phyloP scores from a whole-genome alignment of 306 rosid genomes.

The Begonia peltatifolia region DNA sequence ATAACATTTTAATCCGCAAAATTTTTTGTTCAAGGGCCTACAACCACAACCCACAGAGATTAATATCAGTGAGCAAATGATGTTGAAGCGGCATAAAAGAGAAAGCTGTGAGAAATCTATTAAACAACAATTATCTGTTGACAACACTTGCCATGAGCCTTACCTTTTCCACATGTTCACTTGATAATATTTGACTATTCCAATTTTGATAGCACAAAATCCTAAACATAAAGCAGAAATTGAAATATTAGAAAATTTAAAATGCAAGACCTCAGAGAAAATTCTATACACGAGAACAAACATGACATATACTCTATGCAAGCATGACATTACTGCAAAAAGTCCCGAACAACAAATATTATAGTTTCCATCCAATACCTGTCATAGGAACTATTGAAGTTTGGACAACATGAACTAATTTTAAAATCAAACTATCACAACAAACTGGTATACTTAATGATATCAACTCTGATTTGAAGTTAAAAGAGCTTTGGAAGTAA shows the following conservation, averaged over 20 bases:
- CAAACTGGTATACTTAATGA: no score
- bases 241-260: background rate
- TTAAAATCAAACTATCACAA: no score
- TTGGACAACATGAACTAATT: background rate
- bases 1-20: background rate
- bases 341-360: no score
- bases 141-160: slow-evolving; percentile 4
- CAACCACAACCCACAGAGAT: background rate
- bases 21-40: background rate
- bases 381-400: background rate
- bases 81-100: background rate
- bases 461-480: no score
- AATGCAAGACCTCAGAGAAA: slow-evolving; percentile 5
- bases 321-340: no score
- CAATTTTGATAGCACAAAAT: slow-evolving; percentile 22
- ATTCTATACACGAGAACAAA: background rate
- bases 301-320: background rate
- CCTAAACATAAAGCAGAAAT: slow-evolving; percentile 24
- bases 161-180: slow-evolving; percentile 61
- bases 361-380: no score
- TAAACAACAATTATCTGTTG: slow-evolving; percentile 4
- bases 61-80: background rate
- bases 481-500: no score
- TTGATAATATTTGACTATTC: slow-evolving; percentile 35
- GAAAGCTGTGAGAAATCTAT: background rate